Evolutionary conservation across 2,329 filamentous ascomycete species (phyloP).

Genomic region (Talaromyces sp.): DNA sequence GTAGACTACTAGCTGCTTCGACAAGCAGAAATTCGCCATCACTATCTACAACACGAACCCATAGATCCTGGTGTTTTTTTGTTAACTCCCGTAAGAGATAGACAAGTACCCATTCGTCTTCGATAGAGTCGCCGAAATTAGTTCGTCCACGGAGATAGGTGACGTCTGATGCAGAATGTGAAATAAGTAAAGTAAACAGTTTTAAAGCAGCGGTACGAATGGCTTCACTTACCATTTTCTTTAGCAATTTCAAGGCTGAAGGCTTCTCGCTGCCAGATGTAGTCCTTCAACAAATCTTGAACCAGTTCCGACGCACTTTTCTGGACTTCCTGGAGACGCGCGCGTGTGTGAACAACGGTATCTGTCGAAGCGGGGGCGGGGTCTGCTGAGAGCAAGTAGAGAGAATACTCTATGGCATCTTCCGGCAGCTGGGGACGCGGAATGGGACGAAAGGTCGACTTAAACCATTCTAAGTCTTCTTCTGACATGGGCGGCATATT

Average conservation of each 20-base stretch:
- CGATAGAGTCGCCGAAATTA: constrained; percentile 89
- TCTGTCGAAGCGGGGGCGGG: constrained; percentile 53
- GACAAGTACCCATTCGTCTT: constrained; percentile 96
- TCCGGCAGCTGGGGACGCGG: constrained; percentile 68
- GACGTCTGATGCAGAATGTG: constrained; percentile 32
- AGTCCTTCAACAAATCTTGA: constrained; percentile 68
- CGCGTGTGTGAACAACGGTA: constrained; percentile 51
- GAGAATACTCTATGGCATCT: constrained; percentile 79
- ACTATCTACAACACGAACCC: constrained; percentile 78
- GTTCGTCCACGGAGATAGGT: constrained; percentile 70
- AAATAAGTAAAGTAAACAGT: not conserved
- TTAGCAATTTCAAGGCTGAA: constrained; percentile 65
- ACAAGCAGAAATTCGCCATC: constrained; percentile 95
- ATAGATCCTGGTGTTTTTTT: constrained; percentile 67
- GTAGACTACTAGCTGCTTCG: constrained; percentile 83
- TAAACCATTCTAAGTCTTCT: constrained; percentile 64
- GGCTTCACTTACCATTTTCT: constrained; percentile 54
- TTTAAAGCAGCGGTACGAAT: not conserved
- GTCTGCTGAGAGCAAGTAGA: constrained; percentile 65
- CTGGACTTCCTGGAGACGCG: constrained; percentile 68
- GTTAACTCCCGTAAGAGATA: constrained; percentile 82
- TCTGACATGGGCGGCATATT: constrained; percentile 45
- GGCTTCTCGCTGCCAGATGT: constrained; percentile 90
- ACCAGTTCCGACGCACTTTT: constrained; percentile 64
- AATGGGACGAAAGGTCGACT: constrained; percentile 63